Evolutionary conservation across 2,329 filamentous ascomycete species (phyloP), one percentile per base, ranked within the genome.

Genomic region (Xylaria digitata): DNA sequence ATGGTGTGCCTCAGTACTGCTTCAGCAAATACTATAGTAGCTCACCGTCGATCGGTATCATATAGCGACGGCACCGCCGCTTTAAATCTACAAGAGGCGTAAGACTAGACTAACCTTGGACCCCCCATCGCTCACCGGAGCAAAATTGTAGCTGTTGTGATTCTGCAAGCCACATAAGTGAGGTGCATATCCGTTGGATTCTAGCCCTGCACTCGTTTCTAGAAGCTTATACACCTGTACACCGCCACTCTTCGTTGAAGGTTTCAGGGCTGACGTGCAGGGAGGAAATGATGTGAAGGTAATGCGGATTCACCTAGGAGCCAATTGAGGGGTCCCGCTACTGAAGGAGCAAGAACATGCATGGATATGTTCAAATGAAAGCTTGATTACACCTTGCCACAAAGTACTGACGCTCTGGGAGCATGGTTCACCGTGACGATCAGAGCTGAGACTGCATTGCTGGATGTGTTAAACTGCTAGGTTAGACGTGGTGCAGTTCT

Each of bases 231-330:
- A 46, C 34, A 26, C 37, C 37, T 55, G 53, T 55, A 55, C 67
- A 69, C 67, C 67, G 67, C 67, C 57, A 59, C 49, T 66, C 61
- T 57, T 61, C 53, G 19, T 26, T 46, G 8, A 40, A 30, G n/a
- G 53, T 58, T 56, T 53, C 59, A 66, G 63, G 66, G 67, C 53
- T 66, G 64, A 69, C 60, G 23, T 50, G 60, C 55, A 61, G 66
- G 56, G 52, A 52, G 30, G 37, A 42, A 45, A 26, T 53, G 37
- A 45, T 52, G 60, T 45, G 21, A 66, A 43, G 59, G 48, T 49
- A 53, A 61, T 46, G 64, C 43, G 45, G 49, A 54, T 43, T 67
- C 61, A 64, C 65, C 53, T 65, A 37, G 32, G 40, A 45, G 46
- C 66, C 52, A 63, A 63, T 54, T 32, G 56, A 66, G 30, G 45